Evolutionary conservation across 2,329 filamentous ascomycete genomes (phyloP), one percentile per base, ranked within the genome.

Genomic region (Periglandula ipomoeae): DNA sequence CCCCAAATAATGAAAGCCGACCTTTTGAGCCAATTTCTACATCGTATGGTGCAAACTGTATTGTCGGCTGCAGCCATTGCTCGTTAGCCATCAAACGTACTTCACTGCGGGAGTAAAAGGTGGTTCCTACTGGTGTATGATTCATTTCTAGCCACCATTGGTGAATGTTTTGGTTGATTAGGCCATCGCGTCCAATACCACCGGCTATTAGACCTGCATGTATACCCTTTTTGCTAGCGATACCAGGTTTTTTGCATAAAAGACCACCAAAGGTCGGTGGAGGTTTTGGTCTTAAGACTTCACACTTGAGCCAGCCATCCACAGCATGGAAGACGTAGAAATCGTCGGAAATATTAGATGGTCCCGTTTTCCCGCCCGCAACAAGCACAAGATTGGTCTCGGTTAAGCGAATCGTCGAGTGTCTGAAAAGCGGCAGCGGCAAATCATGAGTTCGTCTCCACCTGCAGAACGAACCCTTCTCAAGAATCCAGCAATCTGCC

Each of bases 401-500:
- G 0, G 68, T 69, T 1, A 84, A 58, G 24, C 66, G 65, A 11
- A 81, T 71, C 26, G 83, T 76, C 50, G 79, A 79, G 60, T 96
- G 91, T 46, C 91, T 76, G 65, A 86, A 95, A 22, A 89, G 72
- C 9, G 84, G 76, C n/a, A 70, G 58, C 0, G 84, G 83, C n/a
- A 95, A 70, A 56, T 79, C 75, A 50, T 83, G 72, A 13, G 79
- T 75, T 53, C 71, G 74, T 50, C 73, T 71, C 89, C 89, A 95
- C 13, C 59, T 63, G 39, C 64, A 64, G 2, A 58, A 54, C 4
- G 72, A 72, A 11, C 57, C 59, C 45, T 75, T 75, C 46, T 76
- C 72, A 53, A 84, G 79, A 2, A 89, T 56, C 88, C 88, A 96
- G 56, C 85, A 89, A 62, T 93, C 87, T 32, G 71, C 70, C 38